Percentiles rank a stretch among this genome's conserved stretches.
These are phyloP conservation scores for Biscogniauxia sp. DNA, from an alignment of 2,329 filamentous ascomycete species.

Conservation along the genomic window DNA sequence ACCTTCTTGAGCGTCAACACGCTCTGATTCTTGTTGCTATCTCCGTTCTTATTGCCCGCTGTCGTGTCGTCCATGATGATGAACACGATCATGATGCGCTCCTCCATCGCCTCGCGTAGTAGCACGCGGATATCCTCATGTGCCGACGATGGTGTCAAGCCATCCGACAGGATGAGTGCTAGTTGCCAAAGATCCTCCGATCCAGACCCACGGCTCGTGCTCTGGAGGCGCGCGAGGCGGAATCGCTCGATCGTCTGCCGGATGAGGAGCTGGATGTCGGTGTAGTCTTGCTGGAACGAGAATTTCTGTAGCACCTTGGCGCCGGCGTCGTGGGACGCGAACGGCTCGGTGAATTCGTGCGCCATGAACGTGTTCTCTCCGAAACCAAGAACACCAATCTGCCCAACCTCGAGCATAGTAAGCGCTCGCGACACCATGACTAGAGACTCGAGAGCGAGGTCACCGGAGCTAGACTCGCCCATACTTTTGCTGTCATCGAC, in stretches of 20 bases:
- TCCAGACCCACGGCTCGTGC: constrained; percentile 43
- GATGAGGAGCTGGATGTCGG: constrained; percentile 79
- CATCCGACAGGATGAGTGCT: constrained; percentile 88
- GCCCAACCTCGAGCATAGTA: constrained; percentile 89
- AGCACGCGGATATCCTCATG: constrained; percentile 81
- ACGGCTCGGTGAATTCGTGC: constrained; percentile 80
- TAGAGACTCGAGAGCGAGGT: constrained; percentile 88
- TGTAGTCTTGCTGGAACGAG: constrained; percentile 79
- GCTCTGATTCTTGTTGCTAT: constrained; percentile 48
- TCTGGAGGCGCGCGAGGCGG: constrained; percentile 67
- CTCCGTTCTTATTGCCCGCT: constrained; percentile 35
- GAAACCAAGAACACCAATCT: constrained; percentile 89
- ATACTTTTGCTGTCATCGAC: constrained; percentile 96
- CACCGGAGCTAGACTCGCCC: constrained; percentile 74
- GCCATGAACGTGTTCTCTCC: constrained; percentile 80
- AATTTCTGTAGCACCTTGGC: constrained; percentile 83
- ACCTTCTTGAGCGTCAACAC: constrained; percentile 90
- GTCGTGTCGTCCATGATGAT: constrained; percentile 79
- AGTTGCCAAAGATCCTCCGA: constrained; percentile 87
- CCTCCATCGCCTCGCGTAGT: constrained; percentile 83
- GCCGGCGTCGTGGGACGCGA: constrained; percentile 73
- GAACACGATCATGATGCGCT: constrained; percentile 97
- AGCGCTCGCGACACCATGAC: constrained; percentile 86
- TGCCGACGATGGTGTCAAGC: constrained; percentile 77
- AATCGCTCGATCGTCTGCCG: constrained; percentile 78